A percentile compares a stretch with the other conserved stretches of the same genome.
phyloP scores from a whole-genome alignment of 495 filamentous ascomycete species.

The Penicillium canescens region DNA sequence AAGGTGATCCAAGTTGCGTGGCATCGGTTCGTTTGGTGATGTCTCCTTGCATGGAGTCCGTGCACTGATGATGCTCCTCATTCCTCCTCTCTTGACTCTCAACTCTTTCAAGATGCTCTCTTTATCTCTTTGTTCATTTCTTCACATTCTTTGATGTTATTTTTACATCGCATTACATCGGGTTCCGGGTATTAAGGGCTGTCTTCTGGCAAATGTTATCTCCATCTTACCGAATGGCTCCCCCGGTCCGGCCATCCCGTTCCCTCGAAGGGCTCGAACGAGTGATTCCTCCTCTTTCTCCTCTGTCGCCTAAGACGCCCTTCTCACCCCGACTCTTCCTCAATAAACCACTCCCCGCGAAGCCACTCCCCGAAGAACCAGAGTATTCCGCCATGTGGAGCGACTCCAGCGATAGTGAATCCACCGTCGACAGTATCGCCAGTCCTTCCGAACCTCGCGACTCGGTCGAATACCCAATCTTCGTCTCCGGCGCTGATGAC shows the following conservation, averaged over 20 bases:
- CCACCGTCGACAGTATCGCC: conserved; percentile 29
- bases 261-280: conserved; percentile 47
- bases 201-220: conserved; percentile 22
- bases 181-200: too few relatives aligned
- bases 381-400: conserved; percentile 31
- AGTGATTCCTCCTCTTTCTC: conserved; percentile 38
- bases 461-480: conserved; percentile 40
- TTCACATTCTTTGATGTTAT: background rate
- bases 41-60: background rate
- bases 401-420: conserved; percentile 30
- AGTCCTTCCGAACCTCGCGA: conserved; percentile 28
- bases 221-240: conserved; percentile 27
- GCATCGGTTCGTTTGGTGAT: conserved; percentile 11
- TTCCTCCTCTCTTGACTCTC: background rate
- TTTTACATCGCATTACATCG: background rate
- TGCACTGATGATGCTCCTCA: background rate
- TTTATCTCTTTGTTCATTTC: background rate
- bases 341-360: conserved; percentile 42
- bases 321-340: conserved; percentile 27
- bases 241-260: conserved; percentile 38
- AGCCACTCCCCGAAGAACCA: conserved; percentile 25
- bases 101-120: background rate
- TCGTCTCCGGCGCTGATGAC: conserved; percentile 38
- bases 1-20: conserved; percentile 13
- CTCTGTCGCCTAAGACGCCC: conserved; percentile 12